phyloP scores from a whole-genome alignment of 2,329 filamentous ascomycete species.

The Cytospora piceicola region DNA sequence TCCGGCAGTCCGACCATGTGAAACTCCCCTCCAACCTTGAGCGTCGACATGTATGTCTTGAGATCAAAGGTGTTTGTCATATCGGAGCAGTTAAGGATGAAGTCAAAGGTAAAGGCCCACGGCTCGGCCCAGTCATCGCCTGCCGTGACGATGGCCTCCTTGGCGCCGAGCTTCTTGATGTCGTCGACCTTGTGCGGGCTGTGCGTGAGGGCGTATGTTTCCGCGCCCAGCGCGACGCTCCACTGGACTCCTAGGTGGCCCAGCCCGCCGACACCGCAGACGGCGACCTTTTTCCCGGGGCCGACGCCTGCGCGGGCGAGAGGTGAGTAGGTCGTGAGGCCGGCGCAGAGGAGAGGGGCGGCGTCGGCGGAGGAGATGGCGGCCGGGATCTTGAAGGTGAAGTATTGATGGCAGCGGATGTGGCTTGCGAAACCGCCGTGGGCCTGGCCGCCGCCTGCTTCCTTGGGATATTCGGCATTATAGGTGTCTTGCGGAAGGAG shows the following conservation, averaged over 20 bases:
- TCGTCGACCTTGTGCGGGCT: constrained; percentile 61
- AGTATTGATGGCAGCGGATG: constrained; percentile 58
- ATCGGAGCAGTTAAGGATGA: constrained; percentile 55
- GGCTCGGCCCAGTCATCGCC: constrained; percentile 62
- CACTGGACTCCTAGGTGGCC: constrained; percentile 76
- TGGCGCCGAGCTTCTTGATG: constrained; percentile 65
- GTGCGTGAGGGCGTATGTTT: constrained; percentile 67
- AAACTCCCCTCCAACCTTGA: constrained; percentile 59
- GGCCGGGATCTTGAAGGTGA: constrained; percentile 64
- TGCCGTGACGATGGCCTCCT: constrained; percentile 52
- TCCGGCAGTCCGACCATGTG: constrained; percentile 63
- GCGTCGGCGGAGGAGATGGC: constrained; percentile 51
- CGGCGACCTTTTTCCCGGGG: constrained; percentile 70
- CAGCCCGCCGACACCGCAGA: constrained; percentile 74
- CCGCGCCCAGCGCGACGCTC: constrained; percentile 70
- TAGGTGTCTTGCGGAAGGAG: constrained; percentile 53
- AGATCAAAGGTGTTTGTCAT: constrained; percentile 60
- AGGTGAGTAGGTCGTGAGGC: constrained; percentile 74
- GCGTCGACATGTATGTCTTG: constrained; percentile 51
- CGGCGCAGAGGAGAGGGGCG: constrained; percentile 77
- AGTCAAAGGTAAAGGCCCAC: constrained; percentile 55
- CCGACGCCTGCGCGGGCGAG: constrained; percentile 69
- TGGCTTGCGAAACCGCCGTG: constrained; percentile 67
- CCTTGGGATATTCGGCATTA: constrained; percentile 51
- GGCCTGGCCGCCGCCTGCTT: constrained; percentile 58